Base-by-base conservation (phyloP, 2,329 filamentous ascomycete species). In the Botryosphaeria dothidea region DNA sequence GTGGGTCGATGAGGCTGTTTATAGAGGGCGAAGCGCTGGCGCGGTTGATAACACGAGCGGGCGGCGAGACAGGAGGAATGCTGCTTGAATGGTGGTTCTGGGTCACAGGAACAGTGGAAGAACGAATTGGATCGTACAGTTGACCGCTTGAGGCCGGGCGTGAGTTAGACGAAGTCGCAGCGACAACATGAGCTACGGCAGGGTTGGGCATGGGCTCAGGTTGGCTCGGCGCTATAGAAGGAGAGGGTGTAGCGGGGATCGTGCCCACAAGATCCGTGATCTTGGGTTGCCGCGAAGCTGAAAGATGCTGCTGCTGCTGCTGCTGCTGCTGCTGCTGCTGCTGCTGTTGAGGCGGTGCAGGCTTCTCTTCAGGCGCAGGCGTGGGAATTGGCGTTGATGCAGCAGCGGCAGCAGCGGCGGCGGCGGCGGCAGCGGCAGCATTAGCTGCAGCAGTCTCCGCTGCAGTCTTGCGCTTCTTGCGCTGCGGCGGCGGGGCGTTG, bases 11-110 rank as follows among this genome's bases (percentile, higher is more conserved):
- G 65, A 97, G 85, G 78, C 92, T 96, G 5, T 92, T 90, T 70
- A 97, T 97, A 2, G 94, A 94, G 1, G 94, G 93, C 4, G 94
- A 97, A 43, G 91, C 91, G 74, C 91, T 94, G n/a, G 92, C 90
- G 63, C 90, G 87, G 77, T 90, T 90, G 62, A 85, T 72, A 3
- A 79, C 79, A 21, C 72, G 70, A 71, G 76, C 76, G 15, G 81
- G 82, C 7, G 81, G 80, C n/a, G 78, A 79, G 64, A 80, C 78
- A n/a, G 80, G 74, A 21, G 82, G 76, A 27, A 79, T 80, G 67
- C 74, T 82, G 68, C 80, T 81, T 66, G 69, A 75, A 69, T 60
- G 78, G 66, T 73, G 77, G 43, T 58, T 46, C 21, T 80, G 77
- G 17, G 76, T 73, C 72, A 80, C 71, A 70, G 74, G 67, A 67